Conservation (phyloP, 805 yeast species). For the Lipomyces japonicus region DNA sequence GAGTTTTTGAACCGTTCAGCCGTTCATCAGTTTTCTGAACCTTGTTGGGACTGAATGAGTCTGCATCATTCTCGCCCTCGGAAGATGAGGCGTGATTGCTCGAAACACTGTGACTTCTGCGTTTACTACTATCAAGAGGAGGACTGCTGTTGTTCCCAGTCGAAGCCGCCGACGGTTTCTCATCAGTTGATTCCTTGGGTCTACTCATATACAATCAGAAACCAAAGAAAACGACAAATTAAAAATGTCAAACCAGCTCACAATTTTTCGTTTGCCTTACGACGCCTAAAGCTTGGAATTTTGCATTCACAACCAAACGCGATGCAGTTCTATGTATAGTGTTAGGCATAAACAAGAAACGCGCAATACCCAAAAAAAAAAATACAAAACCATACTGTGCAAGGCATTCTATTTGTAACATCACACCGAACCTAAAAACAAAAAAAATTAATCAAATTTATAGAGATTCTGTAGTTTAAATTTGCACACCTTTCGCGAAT, state of each 20-base stretch:
- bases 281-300: constrained; percentile 63
- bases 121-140: too few species aligned
- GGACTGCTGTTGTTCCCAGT: too few species aligned
- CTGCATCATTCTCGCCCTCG: neutral
- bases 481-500: constrained; percentile 26
- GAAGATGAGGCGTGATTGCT: neutral
- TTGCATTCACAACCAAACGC: constrained; percentile 32
- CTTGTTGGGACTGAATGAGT: neutral
- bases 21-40: neutral
- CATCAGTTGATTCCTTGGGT: too few species aligned
- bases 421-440: constrained; percentile 39
- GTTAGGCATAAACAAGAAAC: neutral
- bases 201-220: too few species aligned
- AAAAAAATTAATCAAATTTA: neutral
- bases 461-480: neutral
- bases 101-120: neutral
- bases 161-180: too few species aligned
- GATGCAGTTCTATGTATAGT: constrained; percentile 32
- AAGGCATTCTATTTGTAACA: constrained; percentile 55
- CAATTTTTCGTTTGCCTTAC: constrained; percentile 72
- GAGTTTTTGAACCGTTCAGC: neutral
- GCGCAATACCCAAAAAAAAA: constrained; percentile 7
- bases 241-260: constrained; percentile 77
- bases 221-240: too few species aligned
- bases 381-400: constrained; percentile 42